Conservation (phyloP, 2,329 filamentous ascomycete genomes). For the Pleurostoma richardsiae region DNA sequence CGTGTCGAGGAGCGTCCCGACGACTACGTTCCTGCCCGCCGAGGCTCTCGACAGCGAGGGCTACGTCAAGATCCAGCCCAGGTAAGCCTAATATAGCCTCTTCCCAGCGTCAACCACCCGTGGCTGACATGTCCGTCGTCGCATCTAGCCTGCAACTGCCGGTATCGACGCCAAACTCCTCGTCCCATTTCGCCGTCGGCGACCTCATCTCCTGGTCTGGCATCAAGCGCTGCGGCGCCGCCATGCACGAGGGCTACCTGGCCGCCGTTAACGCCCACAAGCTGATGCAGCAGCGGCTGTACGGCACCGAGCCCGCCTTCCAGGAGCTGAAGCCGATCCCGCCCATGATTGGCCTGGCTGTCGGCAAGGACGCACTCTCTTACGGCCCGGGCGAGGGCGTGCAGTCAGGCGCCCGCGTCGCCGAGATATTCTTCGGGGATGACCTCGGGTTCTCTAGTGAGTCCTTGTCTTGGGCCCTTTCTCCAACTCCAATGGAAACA, state of each 20-base stretch:
- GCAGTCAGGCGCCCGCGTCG: constrained; percentile 55
- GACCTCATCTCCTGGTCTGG: constrained; percentile 69
- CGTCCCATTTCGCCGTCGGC: constrained; percentile 62
- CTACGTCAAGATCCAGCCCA: constrained; percentile 57
- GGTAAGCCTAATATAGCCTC: constrained; percentile 27
- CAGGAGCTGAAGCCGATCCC: constrained; percentile 47
- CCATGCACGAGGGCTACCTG: constrained; percentile 68
- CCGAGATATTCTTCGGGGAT: constrained; percentile 60
- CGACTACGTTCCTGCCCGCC: constrained; percentile 56
- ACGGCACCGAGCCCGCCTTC: constrained; percentile 35
- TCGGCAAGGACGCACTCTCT: constrained; percentile 64
- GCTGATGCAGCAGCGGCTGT: constrained; percentile 42
- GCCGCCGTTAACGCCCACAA: constrained; percentile 65
- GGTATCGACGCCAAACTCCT: constrained; percentile 47
- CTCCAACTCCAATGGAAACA: too few species aligned
- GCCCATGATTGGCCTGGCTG: constrained; percentile 65
- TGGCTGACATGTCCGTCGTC: not conserved
- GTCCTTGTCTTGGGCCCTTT: constrained; percentile 19
- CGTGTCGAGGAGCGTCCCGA: constrained; percentile 57
- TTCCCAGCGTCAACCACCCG: too few species aligned
- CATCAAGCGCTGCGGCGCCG: constrained; percentile 73
- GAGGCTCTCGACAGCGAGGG: constrained; percentile 57
- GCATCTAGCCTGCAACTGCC: constrained; percentile 48
- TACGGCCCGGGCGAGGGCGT: constrained; percentile 55
- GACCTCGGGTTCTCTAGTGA: constrained; percentile 62